These are phyloP conservation scores for Aureobasidium subglaciale DNA, from an alignment of 2,329 filamentous ascomycete genomes.

Conservation along the genomic window DNA sequence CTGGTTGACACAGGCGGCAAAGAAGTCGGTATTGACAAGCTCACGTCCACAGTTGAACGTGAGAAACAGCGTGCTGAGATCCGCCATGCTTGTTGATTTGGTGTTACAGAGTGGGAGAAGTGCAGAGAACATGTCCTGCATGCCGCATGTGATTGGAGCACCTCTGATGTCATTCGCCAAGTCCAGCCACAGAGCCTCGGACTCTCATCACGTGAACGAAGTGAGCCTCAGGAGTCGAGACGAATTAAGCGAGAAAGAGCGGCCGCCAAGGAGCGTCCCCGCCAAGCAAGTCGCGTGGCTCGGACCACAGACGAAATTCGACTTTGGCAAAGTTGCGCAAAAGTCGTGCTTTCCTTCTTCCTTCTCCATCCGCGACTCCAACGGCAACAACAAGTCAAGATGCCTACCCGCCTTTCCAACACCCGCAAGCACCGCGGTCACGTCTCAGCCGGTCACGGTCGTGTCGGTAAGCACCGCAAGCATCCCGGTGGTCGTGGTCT, in stretches of 20 bases:
- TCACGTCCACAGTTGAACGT: conserved; percentile 85
- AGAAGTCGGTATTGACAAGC: conserved; percentile 60
- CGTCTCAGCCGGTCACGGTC: conserved; percentile 96
- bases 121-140: background rate
- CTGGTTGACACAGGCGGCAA: conserved; percentile 54
- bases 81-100: conserved; percentile 18
- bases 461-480: conserved; percentile 98
- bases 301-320: conserved; percentile 13
- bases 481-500: conserved; percentile 71
- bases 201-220: background rate
- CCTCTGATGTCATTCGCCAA: background rate
- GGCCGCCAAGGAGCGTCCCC: background rate
- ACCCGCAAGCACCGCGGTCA: conserved; percentile 88
- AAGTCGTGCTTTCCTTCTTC: background rate
- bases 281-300: background rate
- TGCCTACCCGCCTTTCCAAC: conserved; percentile 69
- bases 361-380: conserved; percentile 1
- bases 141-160: conserved; percentile 7
- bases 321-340: conserved; percentile 3
- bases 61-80: conserved; percentile 66
- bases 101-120: background rate
- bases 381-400: conserved; percentile 38
- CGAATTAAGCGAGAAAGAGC: background rate
- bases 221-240: no score
- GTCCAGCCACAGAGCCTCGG: background rate